Evolutionary conservation across 331 rosid species (phyloP), one percentile per base, ranked within the genome.

Genomic region (Acacia concinna): DNA sequence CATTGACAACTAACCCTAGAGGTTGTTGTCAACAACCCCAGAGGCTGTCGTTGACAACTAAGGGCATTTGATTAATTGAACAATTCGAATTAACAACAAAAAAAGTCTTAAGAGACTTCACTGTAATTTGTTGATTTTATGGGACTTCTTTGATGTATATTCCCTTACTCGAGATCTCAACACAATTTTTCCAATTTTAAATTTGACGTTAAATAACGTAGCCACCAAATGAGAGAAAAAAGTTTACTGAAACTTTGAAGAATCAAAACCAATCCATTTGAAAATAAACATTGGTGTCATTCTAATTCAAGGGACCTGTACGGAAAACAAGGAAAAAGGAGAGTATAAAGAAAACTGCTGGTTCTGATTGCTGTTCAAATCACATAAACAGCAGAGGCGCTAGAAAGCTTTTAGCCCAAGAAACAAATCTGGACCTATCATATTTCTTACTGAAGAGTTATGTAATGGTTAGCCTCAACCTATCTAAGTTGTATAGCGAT

Each of bases 361-460:
- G 59, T 54, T 56, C 28, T 35, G 25, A 35, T 78, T 18, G 31
- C 23, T 11, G 72, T 40, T 65, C 28, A 32, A 51, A 81, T 30
- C 74, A 78, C 57, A 68, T 9, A 49, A 59, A 85, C 67, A 40
- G 34, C 57, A 81, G 8, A 51, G 47, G 31, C 28, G 47, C 44
- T 76, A 68, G 68, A 63, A 69, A 78, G 51, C 74, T n/a, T 35
- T 23, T 21, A 35, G 35, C 30, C 17, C 27, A 1, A 31, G 31
- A 21, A 32, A 34, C 1, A 31, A 20, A 47, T 51, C 11, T 49
- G 38, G 27, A 49, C 30, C 71, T 10, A 20, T 14, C 71, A 80
- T 69, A 32, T 74, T 81, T 75, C 28, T 41, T 18, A 62, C 64
- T 27, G n/a, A 75, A 30, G 71, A 41, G 44, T 35, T 52, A 64